Evolutionary conservation across 345 rosid genomes (phyloP).

Genomic region (Geranium rotundifolium): DNA sequence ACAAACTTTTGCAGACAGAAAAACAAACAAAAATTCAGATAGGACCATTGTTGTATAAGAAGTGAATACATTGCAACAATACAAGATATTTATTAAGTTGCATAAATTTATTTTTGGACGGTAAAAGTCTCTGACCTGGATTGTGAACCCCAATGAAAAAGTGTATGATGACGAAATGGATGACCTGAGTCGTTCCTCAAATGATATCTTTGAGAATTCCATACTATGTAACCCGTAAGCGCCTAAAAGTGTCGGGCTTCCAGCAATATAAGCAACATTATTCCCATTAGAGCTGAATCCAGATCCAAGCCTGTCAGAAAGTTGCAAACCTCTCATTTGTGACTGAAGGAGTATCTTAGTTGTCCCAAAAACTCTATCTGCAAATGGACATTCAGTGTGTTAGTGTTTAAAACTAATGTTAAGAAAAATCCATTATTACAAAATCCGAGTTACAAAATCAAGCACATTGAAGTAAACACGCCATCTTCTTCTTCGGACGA

Average conservation of each 20-base stretch:
- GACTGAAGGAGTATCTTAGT: slow-evolving; percentile 32
- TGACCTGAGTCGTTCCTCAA: slow-evolving; percentile 28
- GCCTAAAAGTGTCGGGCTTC: slow-evolving; percentile 31
- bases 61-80: too few relatives aligned
- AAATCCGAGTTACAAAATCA: slow-evolving; percentile 28
- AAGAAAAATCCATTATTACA: slow-evolving; percentile 12
- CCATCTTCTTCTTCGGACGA: slow-evolving; percentile 22
- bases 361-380: slow-evolving; percentile 38
- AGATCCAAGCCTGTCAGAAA: slow-evolving; percentile 25
- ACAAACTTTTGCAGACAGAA: slow-evolving; percentile 19
- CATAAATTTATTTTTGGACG: too few relatives aligned
- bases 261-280: slow-evolving; percentile 28
- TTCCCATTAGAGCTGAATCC: slow-evolving; percentile 38
- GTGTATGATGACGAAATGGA: slow-evolving; percentile 28
- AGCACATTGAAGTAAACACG: slow-evolving; percentile 27
- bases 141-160: slow-evolving; percentile 32
- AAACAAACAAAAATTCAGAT: background rate
- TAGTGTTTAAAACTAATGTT: background rate
- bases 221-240: slow-evolving; percentile 23
- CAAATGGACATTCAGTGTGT: background rate
- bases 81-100: too few relatives aligned
- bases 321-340: slow-evolving; percentile 32
- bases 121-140: slow-evolving; percentile 25
- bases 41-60: too few relatives aligned
- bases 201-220: slow-evolving; percentile 18